Percentiles rank a stretch among this genome's conserved stretches.
Conservation (phyloP, 495 filamentous ascomycete genomes). For the Cetradonia linearis region DNA sequence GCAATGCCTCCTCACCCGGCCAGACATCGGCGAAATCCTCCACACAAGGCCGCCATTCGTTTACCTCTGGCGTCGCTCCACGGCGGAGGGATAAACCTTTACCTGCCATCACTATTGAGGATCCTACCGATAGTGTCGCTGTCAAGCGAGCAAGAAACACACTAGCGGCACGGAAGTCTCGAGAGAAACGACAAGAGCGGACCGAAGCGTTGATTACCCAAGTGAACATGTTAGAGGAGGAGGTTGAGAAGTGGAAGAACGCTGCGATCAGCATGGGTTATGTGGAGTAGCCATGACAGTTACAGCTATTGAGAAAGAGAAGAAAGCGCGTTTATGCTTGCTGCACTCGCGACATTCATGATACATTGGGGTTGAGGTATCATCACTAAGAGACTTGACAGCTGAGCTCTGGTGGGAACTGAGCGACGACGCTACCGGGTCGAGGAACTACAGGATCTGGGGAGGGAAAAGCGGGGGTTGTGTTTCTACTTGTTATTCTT, state of each 20-base stretch:
- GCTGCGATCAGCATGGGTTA: conserved; percentile 24
- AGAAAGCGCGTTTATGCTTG: conserved; percentile 19
- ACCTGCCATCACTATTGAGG: conserved; percentile 65
- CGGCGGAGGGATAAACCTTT: conserved; percentile 69
- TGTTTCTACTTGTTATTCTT: conserved; percentile 18
- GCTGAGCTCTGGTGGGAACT: conserved; percentile 14
- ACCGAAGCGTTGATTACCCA: conserved; percentile 50
- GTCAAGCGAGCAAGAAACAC: conserved; percentile 95
- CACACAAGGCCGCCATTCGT: conserved; percentile 44
- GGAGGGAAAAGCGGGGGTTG: conserved; percentile 29
- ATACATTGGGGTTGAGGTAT: conserved; percentile 24
- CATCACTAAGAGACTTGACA: conserved; percentile 18
- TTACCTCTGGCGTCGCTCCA: conserved; percentile 57
- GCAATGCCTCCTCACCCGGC: conserved; percentile 32
- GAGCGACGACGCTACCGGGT: conserved; percentile 18
- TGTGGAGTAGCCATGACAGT: conserved; percentile 25
- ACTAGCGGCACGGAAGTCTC: conserved; percentile 87
- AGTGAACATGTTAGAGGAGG: conserved; percentile 35
- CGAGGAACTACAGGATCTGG: conserved; percentile 26
- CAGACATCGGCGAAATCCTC: conserved; percentile 36
- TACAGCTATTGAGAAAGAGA: conserved; percentile 26
- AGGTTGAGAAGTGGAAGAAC: conserved; percentile 25
- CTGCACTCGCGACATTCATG: conserved; percentile 9
- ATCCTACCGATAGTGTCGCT: conserved; percentile 59
- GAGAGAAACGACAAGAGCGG: conserved; percentile 66